phyloP scores from a whole-genome alignment of 2,329 filamentous ascomycete species.

The Ramularia collo-cygni region DNA sequence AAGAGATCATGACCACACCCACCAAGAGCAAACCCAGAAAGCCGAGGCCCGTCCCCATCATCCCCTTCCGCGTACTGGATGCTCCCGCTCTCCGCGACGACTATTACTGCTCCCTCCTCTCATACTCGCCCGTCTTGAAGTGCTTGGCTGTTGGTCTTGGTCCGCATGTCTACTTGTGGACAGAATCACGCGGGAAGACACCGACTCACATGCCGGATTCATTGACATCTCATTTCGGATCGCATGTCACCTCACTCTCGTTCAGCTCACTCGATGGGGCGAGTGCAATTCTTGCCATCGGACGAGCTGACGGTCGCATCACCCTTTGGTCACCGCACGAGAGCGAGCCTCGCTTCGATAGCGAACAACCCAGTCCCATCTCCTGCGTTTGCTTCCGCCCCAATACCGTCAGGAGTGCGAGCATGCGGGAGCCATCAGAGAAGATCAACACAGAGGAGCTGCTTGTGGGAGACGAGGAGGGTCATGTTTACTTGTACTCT shows the following conservation, averaged over 20 bases:
- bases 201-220: constrained; percentile 39
- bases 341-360: constrained; percentile 63
- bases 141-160: constrained; percentile 79
- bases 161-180: constrained; percentile 80
- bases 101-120: constrained; percentile 87
- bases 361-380: constrained; percentile 63
- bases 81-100: constrained; percentile 86
- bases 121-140: constrained; percentile 68
- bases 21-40: constrained; percentile 10
- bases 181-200: constrained; percentile 55
- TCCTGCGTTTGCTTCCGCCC: constrained; percentile 80
- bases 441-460: constrained; percentile 70
- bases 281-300: constrained; percentile 77
- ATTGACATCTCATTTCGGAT: constrained; percentile 44
- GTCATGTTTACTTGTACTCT: constrained; percentile 79
- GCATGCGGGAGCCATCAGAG: constrained; percentile 42
- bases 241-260: constrained; percentile 71
- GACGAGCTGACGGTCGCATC: constrained; percentile 69
- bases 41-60: constrained; percentile 24
- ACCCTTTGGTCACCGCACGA: constrained; percentile 73
- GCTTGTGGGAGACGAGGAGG: constrained; percentile 75
- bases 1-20: constrained; percentile 7
- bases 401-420: constrained; percentile 44
- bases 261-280: constrained; percentile 76
- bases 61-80: constrained; percentile 58